Evolutionary conservation across 257 asterid species (phyloP), one percentile per base, ranked within the genome.

Genomic region (Solanum commersonii): DNA sequence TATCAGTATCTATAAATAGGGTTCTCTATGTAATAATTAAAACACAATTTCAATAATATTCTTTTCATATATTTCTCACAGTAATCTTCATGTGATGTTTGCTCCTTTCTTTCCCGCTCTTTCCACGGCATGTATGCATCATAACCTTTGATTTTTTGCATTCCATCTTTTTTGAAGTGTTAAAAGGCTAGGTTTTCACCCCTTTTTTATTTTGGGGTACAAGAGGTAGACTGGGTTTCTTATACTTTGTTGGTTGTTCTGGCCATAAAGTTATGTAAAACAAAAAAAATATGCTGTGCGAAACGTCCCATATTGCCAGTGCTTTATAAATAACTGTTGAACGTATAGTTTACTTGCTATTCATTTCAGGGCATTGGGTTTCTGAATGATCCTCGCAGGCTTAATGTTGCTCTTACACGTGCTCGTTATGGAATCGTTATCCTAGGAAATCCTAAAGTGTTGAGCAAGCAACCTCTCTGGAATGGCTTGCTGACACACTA

Each of bases 401-500:
- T 97, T 86, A 97, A 96, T 92, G 99, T 97, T 78, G 99, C 99
- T 71, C 98, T 97, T 78, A 97, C 99, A 40, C 99, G 99, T 90
- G 99, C 99, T 90, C 99, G 98, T 76, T 97, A 97, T 93, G 99
- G 99, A 86, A 95, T 96, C 73, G 99, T 97, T 87, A 94, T 97
- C 87, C 88, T 97, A 91, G 99, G 99, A 90, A 97, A 97, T 88
- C 99, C 99, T 37, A 96, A 97, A 93, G 99, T 97, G 89, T 92
- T 97, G 83, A 96, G 99, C 92, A 97, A 95, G 89, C 99, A 97
- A 90, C 98, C 98, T 31, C 92, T 97, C 83, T 97, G 99, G 99
- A 97, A 97, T 90, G 93, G 98, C 86, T 92, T 97, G 89, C 92
- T 97, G 90, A 94, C 99, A 13, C 99, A 97, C 89, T 97, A 93